Evolutionary conservation across 2,329 filamentous ascomycete species (phyloP).

Genomic region (Whalleya microplaca): DNA sequence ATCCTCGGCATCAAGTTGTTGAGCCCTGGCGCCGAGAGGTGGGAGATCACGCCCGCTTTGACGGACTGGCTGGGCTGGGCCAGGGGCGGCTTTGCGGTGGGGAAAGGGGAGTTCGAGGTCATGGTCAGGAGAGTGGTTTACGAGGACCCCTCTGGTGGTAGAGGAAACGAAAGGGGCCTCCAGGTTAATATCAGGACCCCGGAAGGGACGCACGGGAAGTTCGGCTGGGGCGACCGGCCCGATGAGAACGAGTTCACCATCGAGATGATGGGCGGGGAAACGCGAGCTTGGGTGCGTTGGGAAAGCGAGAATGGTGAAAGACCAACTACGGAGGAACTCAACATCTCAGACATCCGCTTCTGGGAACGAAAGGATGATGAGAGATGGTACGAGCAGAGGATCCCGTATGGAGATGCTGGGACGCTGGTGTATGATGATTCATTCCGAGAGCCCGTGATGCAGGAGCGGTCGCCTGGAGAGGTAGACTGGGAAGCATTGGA

Average conservation of each 20-base stretch:
- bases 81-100: slow-evolving; percentile 43
- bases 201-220: slow-evolving; percentile 20
- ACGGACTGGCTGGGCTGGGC: slow-evolving; percentile 40
- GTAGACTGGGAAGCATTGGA: slow-evolving; percentile 16
- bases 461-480: slow-evolving; percentile 13
- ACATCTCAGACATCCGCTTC: neutral
- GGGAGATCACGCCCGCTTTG: slow-evolving; percentile 33
- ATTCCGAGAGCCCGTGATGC: slow-evolving; percentile 17
- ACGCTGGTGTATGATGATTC: slow-evolving; percentile 15
- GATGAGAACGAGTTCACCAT: neutral
- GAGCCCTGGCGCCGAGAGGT: slow-evolving; percentile 31
- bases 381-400: slow-evolving; percentile 11
- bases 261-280: slow-evolving; percentile 9
- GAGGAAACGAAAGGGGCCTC: slow-evolving; percentile 1
- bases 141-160: neutral
- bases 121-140: slow-evolving; percentile 26
- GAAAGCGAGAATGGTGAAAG: neutral
- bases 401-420: slow-evolving; percentile 5
- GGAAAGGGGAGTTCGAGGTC: slow-evolving; percentile 40
- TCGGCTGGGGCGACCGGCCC: slow-evolving; percentile 21
- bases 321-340: slow-evolving; percentile 9
- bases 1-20: slow-evolving; percentile 37
- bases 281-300: slow-evolving; percentile 12
- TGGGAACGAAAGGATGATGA: slow-evolving; percentile 7
- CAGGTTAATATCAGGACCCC: slow-evolving; percentile 17